Evolutionary conservation across 345 rosid genomes (phyloP).

Genomic region (Microcos paniculata): DNA sequence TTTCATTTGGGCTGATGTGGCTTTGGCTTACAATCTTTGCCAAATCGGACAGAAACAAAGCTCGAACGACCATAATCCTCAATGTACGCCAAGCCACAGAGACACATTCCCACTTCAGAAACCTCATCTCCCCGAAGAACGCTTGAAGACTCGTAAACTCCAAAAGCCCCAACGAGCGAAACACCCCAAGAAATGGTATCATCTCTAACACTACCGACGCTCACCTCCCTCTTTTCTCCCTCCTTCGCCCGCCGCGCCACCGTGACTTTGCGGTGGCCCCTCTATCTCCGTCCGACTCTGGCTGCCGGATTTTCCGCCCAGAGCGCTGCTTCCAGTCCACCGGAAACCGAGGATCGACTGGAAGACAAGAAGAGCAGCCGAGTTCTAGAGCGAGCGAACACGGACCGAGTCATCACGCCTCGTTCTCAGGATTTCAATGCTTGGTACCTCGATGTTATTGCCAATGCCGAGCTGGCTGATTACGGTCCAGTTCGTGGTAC

Average conservation of each 20-base stretch:
- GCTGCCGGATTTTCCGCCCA: slow-evolving; percentile 48
- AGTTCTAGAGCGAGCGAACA: slow-evolving; percentile 27
- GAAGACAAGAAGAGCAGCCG: slow-evolving; percentile 29
- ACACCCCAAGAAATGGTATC: slow-evolving; percentile 41
- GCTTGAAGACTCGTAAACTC: background rate
- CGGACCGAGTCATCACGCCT: slow-evolving; percentile 69
- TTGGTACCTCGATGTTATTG: slow-evolving; percentile 88
- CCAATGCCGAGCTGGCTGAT: slow-evolving; percentile 93
- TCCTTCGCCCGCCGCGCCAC: slow-evolving; percentile 38
- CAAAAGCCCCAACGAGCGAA: background rate
- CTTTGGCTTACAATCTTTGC: too few relatives aligned
- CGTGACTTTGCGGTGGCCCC: slow-evolving; percentile 29
- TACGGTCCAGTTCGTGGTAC: slow-evolving; percentile 97
- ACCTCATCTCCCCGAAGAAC: background rate
- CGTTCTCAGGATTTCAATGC: slow-evolving; percentile 90
- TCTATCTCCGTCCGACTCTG: slow-evolving; percentile 27
- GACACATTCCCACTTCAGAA: background rate
- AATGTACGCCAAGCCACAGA: background rate
- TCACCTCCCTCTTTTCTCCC: slow-evolving; percentile 47
- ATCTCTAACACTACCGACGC: slow-evolving; percentile 64
- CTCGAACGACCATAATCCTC: background rate
- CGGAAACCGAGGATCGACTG: slow-evolving; percentile 52
- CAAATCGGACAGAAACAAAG: background rate
- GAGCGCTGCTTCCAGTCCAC: slow-evolving; percentile 48
- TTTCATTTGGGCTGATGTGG: too few relatives aligned